Evolutionary conservation across 2,329 filamentous ascomycete genomes (phyloP).

Genomic region (Magnaporthiopsis incrustans): DNA sequence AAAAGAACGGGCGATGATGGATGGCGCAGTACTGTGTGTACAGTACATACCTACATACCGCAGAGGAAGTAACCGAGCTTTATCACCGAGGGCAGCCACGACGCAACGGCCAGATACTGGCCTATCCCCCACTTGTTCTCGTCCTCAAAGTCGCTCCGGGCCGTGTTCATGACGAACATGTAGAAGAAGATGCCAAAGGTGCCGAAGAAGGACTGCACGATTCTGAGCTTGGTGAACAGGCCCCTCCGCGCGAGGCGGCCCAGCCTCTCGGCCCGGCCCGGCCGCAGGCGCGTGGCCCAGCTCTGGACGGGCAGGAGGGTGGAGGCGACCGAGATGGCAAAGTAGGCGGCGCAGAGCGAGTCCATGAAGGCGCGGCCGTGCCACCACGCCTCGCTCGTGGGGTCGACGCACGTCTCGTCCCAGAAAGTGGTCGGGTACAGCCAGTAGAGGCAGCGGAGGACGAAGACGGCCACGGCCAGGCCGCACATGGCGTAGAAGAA

Average conservation of each 20-base stretch:
- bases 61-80: not conserved
- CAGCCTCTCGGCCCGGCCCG: not conserved
- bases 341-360: not conserved
- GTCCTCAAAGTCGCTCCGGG: not conserved
- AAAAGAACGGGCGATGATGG: no score
- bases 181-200: not conserved
- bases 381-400: not conserved
- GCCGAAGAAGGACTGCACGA: not conserved
- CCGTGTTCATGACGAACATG: not conserved
- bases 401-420: not conserved
- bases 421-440: not conserved
- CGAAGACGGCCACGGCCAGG: not conserved
- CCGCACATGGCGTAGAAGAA: conserved; percentile 1
- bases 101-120: not conserved
- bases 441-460: not conserved
- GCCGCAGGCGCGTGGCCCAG: not conserved
- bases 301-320: not conserved
- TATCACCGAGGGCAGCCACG: not conserved
- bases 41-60: not conserved
- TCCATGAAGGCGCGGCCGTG: not conserved
- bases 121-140: conserved; percentile 1
- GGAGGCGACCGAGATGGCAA: not conserved
- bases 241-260: not conserved
- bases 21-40: no score
- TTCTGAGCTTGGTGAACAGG: not conserved